phyloP scores from a whole-genome alignment of 306 rosid species.

The Citrullus amarus region DNA sequence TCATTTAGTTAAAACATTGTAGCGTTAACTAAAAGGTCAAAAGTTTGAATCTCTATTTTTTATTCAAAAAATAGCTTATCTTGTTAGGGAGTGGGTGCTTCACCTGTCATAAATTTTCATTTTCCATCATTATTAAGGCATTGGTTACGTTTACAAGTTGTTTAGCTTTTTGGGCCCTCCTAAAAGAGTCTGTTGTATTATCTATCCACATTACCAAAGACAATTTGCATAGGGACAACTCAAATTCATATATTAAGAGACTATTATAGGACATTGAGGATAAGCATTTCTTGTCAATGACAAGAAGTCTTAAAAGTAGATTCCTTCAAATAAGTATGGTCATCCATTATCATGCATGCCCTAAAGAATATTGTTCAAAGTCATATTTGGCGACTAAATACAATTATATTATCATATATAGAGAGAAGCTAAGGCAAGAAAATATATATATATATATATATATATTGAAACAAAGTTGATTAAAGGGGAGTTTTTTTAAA shows the following conservation, averaged over 20 bases:
- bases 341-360: slow-evolving; percentile 11
- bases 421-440: neutral
- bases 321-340: slow-evolving; percentile 36
- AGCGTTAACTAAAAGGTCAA: too few relatives aligned
- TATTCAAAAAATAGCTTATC: too few relatives aligned
- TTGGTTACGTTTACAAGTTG: neutral
- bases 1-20: too few relatives aligned
- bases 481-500: neutral
- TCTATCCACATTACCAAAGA: neutral
- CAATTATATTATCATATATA: neutral
- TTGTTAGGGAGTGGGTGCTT: neutral
- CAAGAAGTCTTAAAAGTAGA: slow-evolving; percentile 18
- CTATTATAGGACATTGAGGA: neutral
- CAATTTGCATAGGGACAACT: neutral
- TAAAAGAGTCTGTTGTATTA: neutral
- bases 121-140: neutral
- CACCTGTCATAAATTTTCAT: neutral
- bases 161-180: neutral
- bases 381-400: neutral
- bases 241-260: neutral
- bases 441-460: too few relatives aligned
- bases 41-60: too few relatives aligned
- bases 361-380: neutral
- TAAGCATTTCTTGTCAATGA: slow-evolving; percentile 8
- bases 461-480: neutral